phyloP scores from a whole-genome alignment of 2,329 filamentous ascomycete species.

The Microsporum ferrugineum region DNA sequence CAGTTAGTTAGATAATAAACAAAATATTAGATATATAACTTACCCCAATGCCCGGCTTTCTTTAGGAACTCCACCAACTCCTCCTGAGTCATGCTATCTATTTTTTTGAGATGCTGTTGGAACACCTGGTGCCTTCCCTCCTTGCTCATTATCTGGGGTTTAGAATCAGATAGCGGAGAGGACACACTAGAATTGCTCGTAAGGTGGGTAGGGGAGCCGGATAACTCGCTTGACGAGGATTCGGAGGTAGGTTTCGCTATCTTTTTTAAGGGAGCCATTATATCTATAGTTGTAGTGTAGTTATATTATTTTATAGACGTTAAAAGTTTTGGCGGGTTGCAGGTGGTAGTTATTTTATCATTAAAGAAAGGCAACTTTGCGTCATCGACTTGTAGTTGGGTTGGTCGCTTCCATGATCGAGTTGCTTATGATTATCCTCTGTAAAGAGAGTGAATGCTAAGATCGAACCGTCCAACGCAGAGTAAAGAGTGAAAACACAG shows the following conservation, averaged over 20 bases:
- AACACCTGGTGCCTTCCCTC: neutral
- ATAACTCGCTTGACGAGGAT: neutral
- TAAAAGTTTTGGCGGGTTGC: neutral
- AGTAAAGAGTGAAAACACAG: neutral
- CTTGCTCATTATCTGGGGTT: neutral
- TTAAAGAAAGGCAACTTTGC: neutral
- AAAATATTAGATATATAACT: neutral
- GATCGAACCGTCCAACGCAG: neutral
- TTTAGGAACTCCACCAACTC: neutral
- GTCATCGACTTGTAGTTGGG: neutral
- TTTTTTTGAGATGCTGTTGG: neutral
- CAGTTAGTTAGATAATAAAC: neutral
- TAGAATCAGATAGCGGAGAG: neutral
- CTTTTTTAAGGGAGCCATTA: neutral
- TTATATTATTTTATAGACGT: neutral
- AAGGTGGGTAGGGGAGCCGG: neutral
- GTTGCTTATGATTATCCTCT: neutral
- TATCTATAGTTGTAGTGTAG: neutral
- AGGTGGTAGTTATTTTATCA: neutral
- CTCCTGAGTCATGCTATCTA: neutral
- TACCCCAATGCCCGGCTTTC: neutral
- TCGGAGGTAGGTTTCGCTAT: neutral
- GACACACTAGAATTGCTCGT: neutral
- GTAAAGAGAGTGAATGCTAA: too few species aligned
- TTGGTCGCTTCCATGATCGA: neutral